phyloP scores from a whole-genome alignment of 768 basidiomycete genomes.

The Termitomyces heimii region DNA sequence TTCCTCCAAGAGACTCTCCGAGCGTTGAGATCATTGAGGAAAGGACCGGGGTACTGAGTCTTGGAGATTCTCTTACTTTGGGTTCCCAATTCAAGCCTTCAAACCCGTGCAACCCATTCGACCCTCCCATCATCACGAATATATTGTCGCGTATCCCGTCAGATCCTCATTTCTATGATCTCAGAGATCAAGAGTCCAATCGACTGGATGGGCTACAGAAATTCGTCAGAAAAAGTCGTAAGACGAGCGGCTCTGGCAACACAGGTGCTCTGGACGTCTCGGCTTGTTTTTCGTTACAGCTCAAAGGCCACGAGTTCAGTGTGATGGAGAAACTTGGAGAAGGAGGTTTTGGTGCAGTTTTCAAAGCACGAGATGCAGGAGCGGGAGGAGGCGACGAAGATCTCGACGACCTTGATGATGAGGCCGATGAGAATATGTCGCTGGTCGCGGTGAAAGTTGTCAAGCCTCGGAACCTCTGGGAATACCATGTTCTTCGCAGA shows the following conservation, averaged over 20 bases:
- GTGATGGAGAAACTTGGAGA: constrained; percentile 90
- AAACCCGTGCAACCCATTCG: constrained; percentile 88
- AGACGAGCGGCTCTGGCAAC: constrained; percentile 32
- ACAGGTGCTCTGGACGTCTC: constrained; percentile 28
- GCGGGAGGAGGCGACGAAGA: constrained; percentile 44
- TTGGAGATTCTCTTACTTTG: constrained; percentile 57
- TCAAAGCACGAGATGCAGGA: constrained; percentile 64
- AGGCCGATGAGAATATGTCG: constrained; percentile 39
- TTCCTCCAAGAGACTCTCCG: constrained; percentile 18
- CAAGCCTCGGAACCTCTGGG: constrained; percentile 86
- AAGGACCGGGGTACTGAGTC: constrained; percentile 56
- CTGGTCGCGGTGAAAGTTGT: constrained; percentile 90
- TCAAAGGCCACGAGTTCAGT: constrained; percentile 62
- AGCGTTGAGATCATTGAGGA: constrained; percentile 41
- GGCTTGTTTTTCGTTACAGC: constrained; percentile 43
- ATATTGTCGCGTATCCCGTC: constrained; percentile 59
- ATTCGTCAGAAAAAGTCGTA: constrained; percentile 48
- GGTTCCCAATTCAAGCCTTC: constrained; percentile 64
- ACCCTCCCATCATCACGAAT: constrained; percentile 53
- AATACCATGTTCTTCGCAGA: constrained; percentile 79
- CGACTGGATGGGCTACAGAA: constrained; percentile 70
- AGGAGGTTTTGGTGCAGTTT: constrained; percentile 96
- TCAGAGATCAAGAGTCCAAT: constrained; percentile 45
- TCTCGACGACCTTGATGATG: constrained; percentile 47
- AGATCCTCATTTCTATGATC: constrained; percentile 58